phyloP scores from a whole-genome alignment of 208 protist genomes.

The Crithidia expoeki region DNA sequence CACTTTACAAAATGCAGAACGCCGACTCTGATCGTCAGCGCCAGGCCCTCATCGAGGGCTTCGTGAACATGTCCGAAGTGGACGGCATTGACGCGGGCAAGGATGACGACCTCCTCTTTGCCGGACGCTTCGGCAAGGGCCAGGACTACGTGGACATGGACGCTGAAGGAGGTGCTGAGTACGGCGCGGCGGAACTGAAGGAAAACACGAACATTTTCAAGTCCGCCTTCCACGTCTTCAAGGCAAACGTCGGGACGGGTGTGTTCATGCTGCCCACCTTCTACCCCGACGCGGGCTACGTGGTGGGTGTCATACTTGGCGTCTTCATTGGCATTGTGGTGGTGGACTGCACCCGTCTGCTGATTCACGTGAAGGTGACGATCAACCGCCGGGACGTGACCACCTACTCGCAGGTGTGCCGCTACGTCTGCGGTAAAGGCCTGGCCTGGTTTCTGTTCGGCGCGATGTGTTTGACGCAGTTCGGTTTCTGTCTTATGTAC shows the following conservation, averaged over 20 bases:
- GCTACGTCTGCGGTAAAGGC: constrained; percentile 56
- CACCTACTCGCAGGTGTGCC: constrained; percentile 76
- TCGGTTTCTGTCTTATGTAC: constrained; percentile 89
- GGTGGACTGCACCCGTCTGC: constrained; percentile 74
- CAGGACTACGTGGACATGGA: constrained; percentile 52
- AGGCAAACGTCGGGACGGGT: constrained; percentile 86
- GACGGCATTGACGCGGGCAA: constrained; percentile 17
- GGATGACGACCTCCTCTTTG: constrained; percentile 18
- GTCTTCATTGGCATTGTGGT: constrained; percentile 55
- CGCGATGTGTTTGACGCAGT: constrained; percentile 80
- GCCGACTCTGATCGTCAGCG: constrained; percentile 26
- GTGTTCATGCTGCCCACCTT: constrained; percentile 84
- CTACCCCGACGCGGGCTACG: constrained; percentile 79
- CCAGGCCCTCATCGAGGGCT: constrained; percentile 40
- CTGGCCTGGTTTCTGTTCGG: constrained; percentile 64
- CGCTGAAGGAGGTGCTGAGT: constrained; percentile 20
- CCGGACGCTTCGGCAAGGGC: constrained; percentile 6
- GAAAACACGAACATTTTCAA: constrained; percentile 74
- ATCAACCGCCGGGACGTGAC: constrained; percentile 63
- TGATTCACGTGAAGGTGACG: constrained; percentile 63
- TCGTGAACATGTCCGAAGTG: constrained; percentile 47
- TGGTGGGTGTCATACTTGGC: constrained; percentile 46
- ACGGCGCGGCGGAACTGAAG: constrained; percentile 37
- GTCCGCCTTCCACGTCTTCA: constrained; percentile 87
- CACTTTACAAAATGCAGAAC: constrained; percentile 9